phyloP scores from a whole-genome alignment of 495 filamentous ascomycete genomes.

The Xylaria telfairii region DNA sequence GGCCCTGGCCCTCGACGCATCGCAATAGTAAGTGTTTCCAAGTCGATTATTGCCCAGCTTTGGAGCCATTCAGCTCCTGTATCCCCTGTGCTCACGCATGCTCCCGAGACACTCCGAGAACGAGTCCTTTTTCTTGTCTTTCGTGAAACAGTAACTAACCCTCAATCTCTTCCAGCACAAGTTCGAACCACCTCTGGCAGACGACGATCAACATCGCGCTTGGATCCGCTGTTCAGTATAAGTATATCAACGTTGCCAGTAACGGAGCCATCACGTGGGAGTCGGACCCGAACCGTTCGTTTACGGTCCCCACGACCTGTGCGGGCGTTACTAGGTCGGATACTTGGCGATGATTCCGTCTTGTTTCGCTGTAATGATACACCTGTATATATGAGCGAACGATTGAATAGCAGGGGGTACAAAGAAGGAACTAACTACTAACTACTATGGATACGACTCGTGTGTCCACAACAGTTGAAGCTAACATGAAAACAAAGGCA shows the following conservation, averaged over 20 bases:
- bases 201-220: conserved; percentile 57
- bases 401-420: neutral
- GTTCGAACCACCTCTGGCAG: conserved; percentile 63
- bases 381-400: neutral
- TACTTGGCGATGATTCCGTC: conserved; percentile 41
- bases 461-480: neutral
- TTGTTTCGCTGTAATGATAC: neutral
- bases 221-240: conserved; percentile 66
- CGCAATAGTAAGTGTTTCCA: conserved; percentile 45
- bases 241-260: conserved; percentile 66
- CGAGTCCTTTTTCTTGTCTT: neutral
- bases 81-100: too few species aligned
- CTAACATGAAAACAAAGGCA: too few species aligned
- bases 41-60: neutral
- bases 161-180: conserved; percentile 33
- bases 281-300: conserved; percentile 65
- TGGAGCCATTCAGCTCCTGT: neutral
- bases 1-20: conserved; percentile 59
- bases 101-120: neutral
- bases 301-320: conserved; percentile 61
- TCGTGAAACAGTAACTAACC: neutral
- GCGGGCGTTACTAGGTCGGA: conserved; percentile 48
- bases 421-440: neutral
- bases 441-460: neutral
- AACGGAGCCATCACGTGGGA: conserved; percentile 68